phyloP scores from a whole-genome alignment of 768 basidiomycete species.

The Russula dissimulans region DNA sequence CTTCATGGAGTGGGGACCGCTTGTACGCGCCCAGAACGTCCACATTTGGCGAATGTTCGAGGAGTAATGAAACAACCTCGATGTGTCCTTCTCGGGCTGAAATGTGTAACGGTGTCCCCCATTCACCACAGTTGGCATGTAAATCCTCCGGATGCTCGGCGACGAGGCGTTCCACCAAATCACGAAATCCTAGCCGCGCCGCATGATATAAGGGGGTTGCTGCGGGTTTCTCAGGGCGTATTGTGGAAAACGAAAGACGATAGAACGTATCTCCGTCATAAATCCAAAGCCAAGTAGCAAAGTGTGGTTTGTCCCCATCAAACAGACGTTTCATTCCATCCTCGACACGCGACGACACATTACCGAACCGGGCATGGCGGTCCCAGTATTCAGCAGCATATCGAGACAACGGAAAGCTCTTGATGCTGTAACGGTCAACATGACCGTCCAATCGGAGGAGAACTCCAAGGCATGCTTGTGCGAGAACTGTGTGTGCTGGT shows the following conservation, averaged over 20 bases:
- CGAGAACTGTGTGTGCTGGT: background rate
- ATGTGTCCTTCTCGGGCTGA: no score
- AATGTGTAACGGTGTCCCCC: no score
- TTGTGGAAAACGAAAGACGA: background rate
- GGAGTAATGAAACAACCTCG: no score
- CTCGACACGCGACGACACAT: background rate
- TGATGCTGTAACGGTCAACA: background rate
- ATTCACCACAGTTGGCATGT: no score
- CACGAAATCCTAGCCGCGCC: background rate
- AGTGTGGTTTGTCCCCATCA: background rate
- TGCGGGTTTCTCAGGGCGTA: no score
- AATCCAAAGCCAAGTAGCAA: background rate
- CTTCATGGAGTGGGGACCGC: no score
- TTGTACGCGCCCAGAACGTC: no score
- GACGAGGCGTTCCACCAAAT: no score
- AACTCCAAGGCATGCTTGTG: background rate
- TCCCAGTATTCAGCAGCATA: slow-evolving; percentile 1
- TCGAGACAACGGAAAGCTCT: background rate
- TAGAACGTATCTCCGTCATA: background rate
- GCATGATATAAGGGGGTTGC: background rate
- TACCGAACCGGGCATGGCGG: background rate
- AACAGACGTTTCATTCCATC: background rate
- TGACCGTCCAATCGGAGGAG: background rate
- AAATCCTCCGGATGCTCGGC: no score
- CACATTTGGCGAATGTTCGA: no score